Base-by-base conservation (phyloP, 805 yeast species). In the Cyberlindnera xylosilytica region DNA sequence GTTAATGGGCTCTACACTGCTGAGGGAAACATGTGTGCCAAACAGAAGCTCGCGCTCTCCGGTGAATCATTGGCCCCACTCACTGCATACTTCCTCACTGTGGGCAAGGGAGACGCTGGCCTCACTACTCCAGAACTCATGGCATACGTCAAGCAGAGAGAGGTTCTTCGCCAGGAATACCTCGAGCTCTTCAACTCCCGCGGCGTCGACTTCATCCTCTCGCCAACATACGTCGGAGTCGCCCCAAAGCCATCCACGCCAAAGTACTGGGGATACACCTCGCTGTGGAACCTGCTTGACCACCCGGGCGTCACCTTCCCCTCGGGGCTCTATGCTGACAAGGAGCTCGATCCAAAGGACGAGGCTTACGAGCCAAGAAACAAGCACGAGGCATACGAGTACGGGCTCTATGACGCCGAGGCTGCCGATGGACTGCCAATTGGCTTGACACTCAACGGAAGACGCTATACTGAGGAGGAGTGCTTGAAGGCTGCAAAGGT, bases 251-350 rank as follows among this genome's bases (percentile, higher is more conserved):
- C 83, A 16, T 76, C 74, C 34, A 70, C 73, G 38, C 73, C 83
- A 7, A 75, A 74, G 58, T 83, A 82, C 62, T 86, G 93, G 90
- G 84, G 89, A 4, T 86, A 86, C 68, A 83, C 91, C 6, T 66
- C 88, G 2, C 69, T 83, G 50, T 86, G 79, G 76, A 85, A 85
- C 62, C 56, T 84, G 42, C 61, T 83, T 49, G 93, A 85, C 61
- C 72, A 78, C 54, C 88, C 93, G 32, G 75, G 79, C 24, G 74
- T 81, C 46, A 70, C 73, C 3, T 67, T 78, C 63, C 87, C 84
- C 52, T 73, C 86, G 6, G 82, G 52, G 5, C 16, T 52, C 20
- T 41, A 39, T 28, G 57, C 50, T 9, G 80, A 80, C 53, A 51
- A 66, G 23, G 46, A 48, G 6, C 47, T 72, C 30, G 89, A 82